These are phyloP conservation scores for Cyberlindnera mycetangii DNA, from an alignment of 805 yeast species.

Conservation along the genomic window DNA sequence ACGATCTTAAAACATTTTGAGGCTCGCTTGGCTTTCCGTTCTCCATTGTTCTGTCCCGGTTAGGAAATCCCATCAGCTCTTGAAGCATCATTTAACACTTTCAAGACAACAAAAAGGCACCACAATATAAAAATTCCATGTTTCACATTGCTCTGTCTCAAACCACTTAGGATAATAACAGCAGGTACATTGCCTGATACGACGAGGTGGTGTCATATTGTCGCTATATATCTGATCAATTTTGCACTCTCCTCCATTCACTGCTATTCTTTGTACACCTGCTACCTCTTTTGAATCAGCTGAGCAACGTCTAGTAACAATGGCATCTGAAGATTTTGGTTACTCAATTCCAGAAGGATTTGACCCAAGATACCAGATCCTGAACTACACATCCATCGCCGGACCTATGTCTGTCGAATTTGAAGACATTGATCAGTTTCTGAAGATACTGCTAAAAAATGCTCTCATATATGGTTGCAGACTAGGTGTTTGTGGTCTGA, in stretches of 20 bases:
- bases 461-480: slow-evolving; percentile 54
- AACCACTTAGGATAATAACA: too few species aligned
- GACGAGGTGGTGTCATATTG: too few species aligned
- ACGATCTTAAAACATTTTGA: slow-evolving; percentile 2
- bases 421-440: slow-evolving; percentile 38
- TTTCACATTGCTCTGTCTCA: neutral
- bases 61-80: slow-evolving; percentile 8
- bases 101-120: neutral
- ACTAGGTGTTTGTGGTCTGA: slow-evolving; percentile 51
- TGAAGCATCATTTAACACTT: neutral
- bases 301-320: too few species aligned
- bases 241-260: too few species aligned
- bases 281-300: too few species aligned
- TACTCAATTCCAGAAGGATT: slow-evolving; percentile 16
- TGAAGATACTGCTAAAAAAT: slow-evolving; percentile 33
- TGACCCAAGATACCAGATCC: slow-evolving; percentile 25
- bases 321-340: slow-evolving; percentile 1
- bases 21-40: neutral
- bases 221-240: too few species aligned
- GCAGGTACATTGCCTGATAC: too few species aligned
- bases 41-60: slow-evolving; percentile 11
- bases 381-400: slow-evolving; percentile 41
- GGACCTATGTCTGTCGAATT: slow-evolving; percentile 40
- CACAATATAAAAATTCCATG: neutral
- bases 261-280: too few species aligned